Base-by-base conservation (phyloP, 768 basidiomycete genomes). In the Rhodocollybia butyracea region DNA sequence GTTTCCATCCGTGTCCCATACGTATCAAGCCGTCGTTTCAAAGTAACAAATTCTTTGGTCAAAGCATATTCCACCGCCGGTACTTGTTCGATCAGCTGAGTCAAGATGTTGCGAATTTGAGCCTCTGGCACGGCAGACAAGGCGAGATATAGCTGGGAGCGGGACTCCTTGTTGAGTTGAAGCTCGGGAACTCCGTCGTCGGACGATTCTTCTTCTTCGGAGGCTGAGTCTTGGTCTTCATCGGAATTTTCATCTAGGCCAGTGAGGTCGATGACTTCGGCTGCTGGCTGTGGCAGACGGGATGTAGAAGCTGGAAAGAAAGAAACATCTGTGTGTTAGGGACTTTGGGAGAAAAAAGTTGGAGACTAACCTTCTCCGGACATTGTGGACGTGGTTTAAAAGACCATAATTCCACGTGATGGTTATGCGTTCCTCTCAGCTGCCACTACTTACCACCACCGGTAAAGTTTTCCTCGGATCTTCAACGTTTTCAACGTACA, bases 261-360 rank as follows among this genome's bases (percentile, higher is more conserved):
- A 17, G 77, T 79, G 57, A 79, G 63, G 66, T 79, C 77, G 60
- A 79, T 79, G 45, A 79, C 48, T 48, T 64, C n/a, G n/a, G n/a
- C n/a, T n/a, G n/a, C 63, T 17, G 45, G 32, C 17, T 48, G 26
- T 2, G 22, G 34, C 27, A 26, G 24, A 32, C n/a, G 21, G 32
- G 46, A 47, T 3, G n/a, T 24, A 2, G 45, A 31, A 46, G 29
- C 45, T 46, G 24, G 19, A 43, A 22, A 26, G 22, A 43, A 13
- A 24, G 19, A 22, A 27, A 21, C 17, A 8, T 36, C 7, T 7
- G 34, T 8, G 8, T 8, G 7, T 36, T 17, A 36, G 17, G 17
- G 17, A 8, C 34, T 36, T 17, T 17, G 34, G 34, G n/a, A n/a
- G n/a, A n/a, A n/a, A n/a, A n/a, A 11, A 12, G 13, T 45, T 15